These are phyloP conservation scores for Claviceps sp. DNA, from an alignment of 2,329 filamentous ascomycete species.

Conservation along the genomic window DNA sequence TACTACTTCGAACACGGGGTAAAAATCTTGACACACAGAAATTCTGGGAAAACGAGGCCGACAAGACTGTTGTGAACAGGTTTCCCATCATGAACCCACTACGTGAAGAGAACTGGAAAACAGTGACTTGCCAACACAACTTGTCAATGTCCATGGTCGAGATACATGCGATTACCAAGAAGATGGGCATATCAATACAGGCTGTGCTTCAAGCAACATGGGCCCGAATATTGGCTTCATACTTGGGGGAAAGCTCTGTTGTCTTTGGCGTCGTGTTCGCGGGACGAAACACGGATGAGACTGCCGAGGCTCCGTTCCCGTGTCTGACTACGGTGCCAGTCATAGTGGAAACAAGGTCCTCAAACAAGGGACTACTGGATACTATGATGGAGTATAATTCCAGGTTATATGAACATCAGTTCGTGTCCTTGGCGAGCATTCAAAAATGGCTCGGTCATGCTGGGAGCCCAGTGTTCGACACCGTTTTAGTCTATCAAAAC, in stretches of 20 bases:
- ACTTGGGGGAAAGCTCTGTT: slow-evolving; percentile 60
- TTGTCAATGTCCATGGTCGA: slow-evolving; percentile 26
- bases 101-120: slow-evolving; percentile 19
- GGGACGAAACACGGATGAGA: slow-evolving; percentile 51
- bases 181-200: slow-evolving; percentile 58
- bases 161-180: slow-evolving; percentile 43
- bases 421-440: slow-evolving; percentile 55
- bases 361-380: slow-evolving; percentile 43
- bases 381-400: slow-evolving; percentile 54
- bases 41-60: slow-evolving; percentile 52
- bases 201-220: slow-evolving; percentile 65
- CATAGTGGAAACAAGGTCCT: slow-evolving; percentile 38
- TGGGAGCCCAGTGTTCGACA: slow-evolving; percentile 63
- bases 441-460: slow-evolving; percentile 58
- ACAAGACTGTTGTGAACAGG: slow-evolving; percentile 44
- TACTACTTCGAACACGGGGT: slow-evolving; percentile 22
- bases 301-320: slow-evolving; percentile 52
- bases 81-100: slow-evolving; percentile 68
- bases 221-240: slow-evolving; percentile 60
- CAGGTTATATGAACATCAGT: slow-evolving; percentile 54
- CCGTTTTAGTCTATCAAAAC: slow-evolving; percentile 73
- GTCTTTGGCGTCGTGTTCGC: slow-evolving; percentile 74
- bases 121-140: slow-evolving; percentile 19
- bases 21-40: slow-evolving; percentile 21
- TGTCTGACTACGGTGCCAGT: slow-evolving; percentile 74